Evolutionary conservation across 345 rosid genomes (phyloP), one percentile per base, ranked within the genome.

Genomic region (Linum lewisii): DNA sequence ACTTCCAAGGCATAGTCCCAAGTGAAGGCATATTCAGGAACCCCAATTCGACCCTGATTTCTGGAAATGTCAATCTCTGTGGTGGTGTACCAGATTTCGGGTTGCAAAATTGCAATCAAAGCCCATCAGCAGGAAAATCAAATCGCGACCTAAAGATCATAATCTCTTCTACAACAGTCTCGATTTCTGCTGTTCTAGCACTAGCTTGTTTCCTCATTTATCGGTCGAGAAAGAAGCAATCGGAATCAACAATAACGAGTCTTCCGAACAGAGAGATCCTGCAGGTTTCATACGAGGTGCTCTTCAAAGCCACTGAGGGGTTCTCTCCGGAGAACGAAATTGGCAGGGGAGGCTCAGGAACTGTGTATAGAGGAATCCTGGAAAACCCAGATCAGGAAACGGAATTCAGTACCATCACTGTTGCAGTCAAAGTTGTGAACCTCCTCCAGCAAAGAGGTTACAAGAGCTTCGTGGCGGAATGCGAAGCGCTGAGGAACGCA

Each of bases 401-500:
- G 6, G 34, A 51, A 52, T 56, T n/a, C n/a, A n/a, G n/a, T n/a
- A n/a, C 0, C 10, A 21, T 29, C 34, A 29, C 21, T 8, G 58
- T 71, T 21, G 78, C 76, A 6, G 61, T 74, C 21, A 79, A 79
- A 63, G 79, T 81, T 47, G 6, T 83, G 26, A 73, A 83, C 38
- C 70, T 79, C 56, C 8, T 58, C 42, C 61, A 15, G 50, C 66
- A 20, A 60, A 80, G 78, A 57, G 88, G 79, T 22, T 61, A 29
- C 2, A 68, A 66, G 67, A 83, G 82, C 16, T 83, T 79, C 25
- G 9, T 77, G 19, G 77, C 79, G 14, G 84, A 81, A 66, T 79
- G 82, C 55, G 60, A 81, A 65, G 66, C 78, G 0, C 49, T 83
- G 21, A 22, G 53, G 44, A 73, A 36, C 10, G 45, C 73, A 25